phyloP scores from a whole-genome alignment of 1,284 basidiomycete species.

The Malassezia dermatis region DNA sequence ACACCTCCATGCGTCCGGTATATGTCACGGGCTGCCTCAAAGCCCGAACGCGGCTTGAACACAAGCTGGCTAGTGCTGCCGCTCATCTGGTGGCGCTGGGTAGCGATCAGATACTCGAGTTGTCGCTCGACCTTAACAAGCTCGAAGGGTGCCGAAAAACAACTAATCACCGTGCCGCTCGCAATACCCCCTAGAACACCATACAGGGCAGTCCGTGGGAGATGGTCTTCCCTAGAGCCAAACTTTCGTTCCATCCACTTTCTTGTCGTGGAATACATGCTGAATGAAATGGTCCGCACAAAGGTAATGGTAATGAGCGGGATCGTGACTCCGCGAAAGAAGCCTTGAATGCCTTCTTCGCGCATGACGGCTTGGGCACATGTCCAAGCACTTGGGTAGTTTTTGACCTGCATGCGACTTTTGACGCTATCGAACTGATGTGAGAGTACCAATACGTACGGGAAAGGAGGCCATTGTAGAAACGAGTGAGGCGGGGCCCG shows the following conservation, averaged over 20 bases:
- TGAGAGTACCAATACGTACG: conserved; percentile 7
- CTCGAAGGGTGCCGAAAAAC: conserved; percentile 61
- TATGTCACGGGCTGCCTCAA: conserved; percentile 39
- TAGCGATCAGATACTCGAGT: conserved; percentile 83
- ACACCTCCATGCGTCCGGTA: conserved; percentile 36
- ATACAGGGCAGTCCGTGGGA: conserved; percentile 29
- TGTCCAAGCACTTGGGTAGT: conserved; percentile 41
- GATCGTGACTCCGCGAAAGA: conserved; percentile 73
- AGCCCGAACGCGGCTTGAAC: conserved; percentile 36
- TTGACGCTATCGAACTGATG: conserved; percentile 42
- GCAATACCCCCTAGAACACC: conserved; percentile 58
- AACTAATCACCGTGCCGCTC: conserved; percentile 64
- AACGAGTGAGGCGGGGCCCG: conserved; percentile 43
- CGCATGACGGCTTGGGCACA: conserved; percentile 53
- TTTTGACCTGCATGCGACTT: conserved; percentile 40
- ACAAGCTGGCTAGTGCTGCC: conserved; percentile 1
- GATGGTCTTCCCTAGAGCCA: conserved; percentile 17
- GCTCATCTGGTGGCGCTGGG: conserved; percentile 58
- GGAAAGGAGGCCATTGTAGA: conserved; percentile 45
- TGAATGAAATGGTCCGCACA: conserved; percentile 83
- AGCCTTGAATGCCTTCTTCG: conserved; percentile 83
- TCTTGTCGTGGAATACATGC: conserved; percentile 83
- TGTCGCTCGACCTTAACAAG: conserved; percentile 78
- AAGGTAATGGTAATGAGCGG: conserved; percentile 92
- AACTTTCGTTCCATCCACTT: conserved; percentile 56